A percentile compares a stretch with the other conserved stretches of the same genome.
Evolutionary conservation across 176 grass and related monocot genomes (phyloP).

Genomic region (Coix lacrymajobi): DNA sequence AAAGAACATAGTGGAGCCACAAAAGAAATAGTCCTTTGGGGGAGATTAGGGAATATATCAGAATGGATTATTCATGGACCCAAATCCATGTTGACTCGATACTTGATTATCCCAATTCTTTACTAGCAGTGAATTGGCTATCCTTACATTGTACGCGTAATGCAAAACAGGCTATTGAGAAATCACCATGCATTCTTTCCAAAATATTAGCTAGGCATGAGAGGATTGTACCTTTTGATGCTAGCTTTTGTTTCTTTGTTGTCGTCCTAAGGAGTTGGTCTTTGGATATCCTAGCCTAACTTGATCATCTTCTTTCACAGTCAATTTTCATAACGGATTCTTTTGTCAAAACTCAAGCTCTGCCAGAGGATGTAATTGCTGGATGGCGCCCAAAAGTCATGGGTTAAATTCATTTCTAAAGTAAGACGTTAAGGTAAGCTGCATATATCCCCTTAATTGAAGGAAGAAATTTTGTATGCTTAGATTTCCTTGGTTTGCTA

Average conservation of each 20-base stretch:
- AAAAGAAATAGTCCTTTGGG: neutral
- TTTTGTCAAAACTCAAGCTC: slow-evolving; percentile 74
- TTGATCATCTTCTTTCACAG: slow-evolving; percentile 38
- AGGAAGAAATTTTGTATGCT: neutral
- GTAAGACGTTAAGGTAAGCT: slow-evolving; percentile 27
- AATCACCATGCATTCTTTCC: neutral
- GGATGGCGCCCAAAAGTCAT: slow-evolving; percentile 94
- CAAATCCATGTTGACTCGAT: neutral
- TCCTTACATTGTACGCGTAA: neutral
- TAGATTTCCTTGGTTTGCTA: neutral
- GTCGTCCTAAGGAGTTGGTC: neutral
- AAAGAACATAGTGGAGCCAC: neutral
- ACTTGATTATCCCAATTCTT: neutral
- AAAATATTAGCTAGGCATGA: neutral
- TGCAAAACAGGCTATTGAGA: neutral
- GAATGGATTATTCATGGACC: neutral
- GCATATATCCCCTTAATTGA: slow-evolving; percentile 9
- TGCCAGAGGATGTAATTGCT: slow-evolving; percentile 80
- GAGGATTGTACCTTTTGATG: neutral
- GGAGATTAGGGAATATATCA: neutral
- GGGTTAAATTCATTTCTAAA: slow-evolving; percentile 42
- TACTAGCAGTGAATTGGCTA: neutral
- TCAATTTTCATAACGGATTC: slow-evolving; percentile 82
- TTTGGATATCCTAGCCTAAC: slow-evolving; percentile 15
- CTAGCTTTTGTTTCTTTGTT: neutral